Base-by-base conservation (phyloP, 345 rosid genomes). In the Salix udensis region DNA sequence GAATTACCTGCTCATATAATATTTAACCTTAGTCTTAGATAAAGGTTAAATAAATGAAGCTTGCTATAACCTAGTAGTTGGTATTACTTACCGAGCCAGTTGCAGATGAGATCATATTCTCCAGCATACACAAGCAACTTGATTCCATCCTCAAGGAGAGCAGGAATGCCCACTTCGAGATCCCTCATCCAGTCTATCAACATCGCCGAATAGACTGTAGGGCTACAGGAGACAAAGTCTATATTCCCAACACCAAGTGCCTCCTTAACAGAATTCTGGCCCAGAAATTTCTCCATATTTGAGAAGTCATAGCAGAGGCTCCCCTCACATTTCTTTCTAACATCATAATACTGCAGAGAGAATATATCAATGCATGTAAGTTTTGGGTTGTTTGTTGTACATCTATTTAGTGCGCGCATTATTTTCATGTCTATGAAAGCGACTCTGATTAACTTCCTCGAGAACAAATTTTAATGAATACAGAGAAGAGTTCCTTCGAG, bases 81-180 rank as follows among this genome's bases (percentile, higher is more conserved):
- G 68, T 36, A 40, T 12, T 31, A 67, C 88, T 81, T 80, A 96
- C 99, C 99, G 31, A 96, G 92, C 98, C 99, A 96, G 81, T 96
- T 96, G 96, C 99, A 96, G 84, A 96, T 94, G 83, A 96, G 95
- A 88, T 96, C 98, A 74, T 96, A 96, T 77, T 96, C 99, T 73
- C 99, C 98, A 0, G 99, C 97, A 81, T 96, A 96, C 37, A 96
- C 88, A 37, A 96, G 99, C 83, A 96, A 78, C 78, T 90, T 84
- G 83, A 96, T 80, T 76, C 99, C 97, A 73, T 96, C 98, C 87
- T 94, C 94, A 2, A 96, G 94, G 66, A 96, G 98, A 21, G 87
- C 73, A 55, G 99, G 99, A 84, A 96, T 96, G 67, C 98, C 94
- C 4, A 80, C 88, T 88, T 96, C 99, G 3, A 94, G 94, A 80